phyloP scores from a whole-genome alignment of 257 asterid species.

The Buddleja alternifolia region DNA sequence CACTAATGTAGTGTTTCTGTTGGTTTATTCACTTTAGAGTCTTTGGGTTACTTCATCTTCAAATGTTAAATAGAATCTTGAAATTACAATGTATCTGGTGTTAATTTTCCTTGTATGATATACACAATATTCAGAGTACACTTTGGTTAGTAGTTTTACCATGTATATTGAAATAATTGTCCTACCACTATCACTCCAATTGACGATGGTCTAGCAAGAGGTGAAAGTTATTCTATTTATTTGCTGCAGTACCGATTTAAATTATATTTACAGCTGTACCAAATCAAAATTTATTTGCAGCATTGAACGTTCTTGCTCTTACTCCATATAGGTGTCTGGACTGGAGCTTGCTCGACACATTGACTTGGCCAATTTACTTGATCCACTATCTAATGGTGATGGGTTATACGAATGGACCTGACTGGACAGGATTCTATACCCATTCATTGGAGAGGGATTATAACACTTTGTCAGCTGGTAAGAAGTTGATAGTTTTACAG shows the following conservation, averaged over 20 bases:
- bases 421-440: slow-evolving; percentile 66
- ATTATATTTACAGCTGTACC: background rate
- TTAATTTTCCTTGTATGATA: background rate
- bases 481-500: slow-evolving; percentile 68
- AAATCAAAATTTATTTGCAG: slow-evolving; percentile 11
- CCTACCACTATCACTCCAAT: slow-evolving; percentile 23
- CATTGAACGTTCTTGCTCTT: slow-evolving; percentile 15
- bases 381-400: slow-evolving; percentile 63
- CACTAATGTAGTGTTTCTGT: slow-evolving; percentile 14
- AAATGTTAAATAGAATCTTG: slow-evolving; percentile 6
- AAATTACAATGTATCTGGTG: slow-evolving; percentile 19
- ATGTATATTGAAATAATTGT: slow-evolving; percentile 8
- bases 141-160: slow-evolving; percentile 1
- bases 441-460: slow-evolving; percentile 74
- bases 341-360: slow-evolving; percentile 84
- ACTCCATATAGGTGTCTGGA: slow-evolving; percentile 60
- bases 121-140: slow-evolving; percentile 11
- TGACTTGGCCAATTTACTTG: slow-evolving; percentile 83
- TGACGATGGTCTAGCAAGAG: background rate
- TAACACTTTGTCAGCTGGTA: slow-evolving; percentile 65
- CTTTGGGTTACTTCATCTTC: slow-evolving; percentile 12
- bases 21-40: slow-evolving; percentile 20
- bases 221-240: background rate
- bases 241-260: too few relatives aligned
- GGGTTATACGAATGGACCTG: slow-evolving; percentile 56